Conservation (phyloP, 1,284 basidiomycete genomes). For the Phenoliferia sp. region DNA sequence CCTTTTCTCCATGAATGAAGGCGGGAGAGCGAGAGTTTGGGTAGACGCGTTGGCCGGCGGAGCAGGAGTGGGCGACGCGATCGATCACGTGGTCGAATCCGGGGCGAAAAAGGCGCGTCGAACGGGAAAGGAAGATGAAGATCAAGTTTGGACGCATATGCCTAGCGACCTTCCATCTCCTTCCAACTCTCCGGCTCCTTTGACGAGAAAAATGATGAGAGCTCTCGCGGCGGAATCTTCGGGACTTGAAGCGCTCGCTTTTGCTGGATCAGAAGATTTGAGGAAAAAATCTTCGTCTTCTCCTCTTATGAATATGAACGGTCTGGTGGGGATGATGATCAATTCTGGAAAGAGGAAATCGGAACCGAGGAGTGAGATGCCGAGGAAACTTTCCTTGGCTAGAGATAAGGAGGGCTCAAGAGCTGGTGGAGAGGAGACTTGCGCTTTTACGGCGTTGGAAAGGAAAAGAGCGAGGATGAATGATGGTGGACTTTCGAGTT, state of each 20-base stretch:
- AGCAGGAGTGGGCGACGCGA: background rate
- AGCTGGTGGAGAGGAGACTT: conserved; percentile 13
- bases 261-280: background rate
- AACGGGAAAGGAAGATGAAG: background rate
- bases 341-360: too few relatives aligned
- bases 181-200: conserved; percentile 12
- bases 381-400: background rate
- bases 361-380: too few relatives aligned
- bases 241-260: background rate
- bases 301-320: conserved; percentile 2
- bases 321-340: conserved; percentile 1
- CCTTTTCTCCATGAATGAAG: background rate
- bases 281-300: background rate
- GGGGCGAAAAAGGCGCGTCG: background rate
- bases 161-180: conserved; percentile 24
- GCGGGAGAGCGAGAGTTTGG: conserved; percentile 2
- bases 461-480: conserved; percentile 16
- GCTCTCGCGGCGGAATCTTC: conserved; percentile 6
- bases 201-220: conserved; percentile 8
- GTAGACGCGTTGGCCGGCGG: background rate
- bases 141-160: conserved; percentile 29
- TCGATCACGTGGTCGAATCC: background rate
- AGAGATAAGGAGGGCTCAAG: conserved; percentile 3
- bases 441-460: conserved; percentile 21
- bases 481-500: background rate